These are phyloP conservation scores for Ceratocystis ficicola DNA, from an alignment of 2,329 filamentous ascomycete genomes.

Conservation along the genomic window DNA sequence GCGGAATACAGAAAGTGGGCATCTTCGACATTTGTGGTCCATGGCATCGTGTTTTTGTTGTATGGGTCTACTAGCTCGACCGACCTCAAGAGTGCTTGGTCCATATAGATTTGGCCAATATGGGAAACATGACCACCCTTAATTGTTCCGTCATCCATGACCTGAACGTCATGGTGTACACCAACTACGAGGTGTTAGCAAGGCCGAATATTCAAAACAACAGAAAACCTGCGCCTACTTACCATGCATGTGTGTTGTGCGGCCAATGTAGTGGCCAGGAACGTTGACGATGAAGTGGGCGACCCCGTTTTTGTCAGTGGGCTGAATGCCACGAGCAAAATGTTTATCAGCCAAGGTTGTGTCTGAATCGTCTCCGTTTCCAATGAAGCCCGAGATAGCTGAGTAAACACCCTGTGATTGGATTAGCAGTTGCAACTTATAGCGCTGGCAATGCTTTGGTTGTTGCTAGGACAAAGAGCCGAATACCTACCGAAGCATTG, in stretches of 20 bases:
- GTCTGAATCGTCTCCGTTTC: conserved; percentile 36
- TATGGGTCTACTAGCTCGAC: conserved; percentile 42
- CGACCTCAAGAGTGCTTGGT: conserved; percentile 42
- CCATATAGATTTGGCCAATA: conserved; percentile 54
- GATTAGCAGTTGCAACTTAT: background rate
- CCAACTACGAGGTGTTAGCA: conserved; percentile 25
- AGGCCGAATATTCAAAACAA: conserved; percentile 19
- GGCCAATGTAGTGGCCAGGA: conserved; percentile 36
- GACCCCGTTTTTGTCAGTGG: conserved; percentile 34
- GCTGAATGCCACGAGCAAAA: conserved; percentile 32
- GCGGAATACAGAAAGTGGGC: conserved; percentile 37
- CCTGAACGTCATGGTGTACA: conserved; percentile 31
- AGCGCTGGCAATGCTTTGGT: too few relatives aligned
- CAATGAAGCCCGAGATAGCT: conserved; percentile 27
- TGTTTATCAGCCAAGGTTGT: conserved; percentile 28
- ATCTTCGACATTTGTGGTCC: conserved; percentile 44
- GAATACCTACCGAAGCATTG: conserved; percentile 29
- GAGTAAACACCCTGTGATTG: conserved; percentile 29
- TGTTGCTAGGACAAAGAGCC: background rate
- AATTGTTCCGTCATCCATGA: conserved; percentile 30
- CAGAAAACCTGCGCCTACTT: conserved; percentile 26
- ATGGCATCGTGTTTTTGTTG: conserved; percentile 33
- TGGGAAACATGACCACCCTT: conserved; percentile 38
- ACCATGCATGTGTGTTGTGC: conserved; percentile 39
- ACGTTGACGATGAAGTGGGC: conserved; percentile 35